Percentiles rank a stretch among this genome's conserved stretches.
Conservation (phyloP, 768 basidiomycete genomes). For the Hypsizygus marmoreus region DNA sequence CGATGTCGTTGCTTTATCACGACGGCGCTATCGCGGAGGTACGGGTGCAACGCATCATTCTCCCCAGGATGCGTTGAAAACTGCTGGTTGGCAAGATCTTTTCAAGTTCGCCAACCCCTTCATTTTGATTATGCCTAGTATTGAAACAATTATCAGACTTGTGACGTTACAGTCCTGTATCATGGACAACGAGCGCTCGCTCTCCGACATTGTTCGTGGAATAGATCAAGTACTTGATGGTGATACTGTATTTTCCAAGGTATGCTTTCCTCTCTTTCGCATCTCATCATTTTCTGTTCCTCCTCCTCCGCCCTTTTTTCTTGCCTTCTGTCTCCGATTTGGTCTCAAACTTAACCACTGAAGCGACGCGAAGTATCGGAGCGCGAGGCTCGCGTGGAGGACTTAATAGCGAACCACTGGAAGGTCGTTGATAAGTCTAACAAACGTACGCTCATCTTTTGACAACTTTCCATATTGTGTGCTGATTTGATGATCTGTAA, state of each 20-base stretch:
- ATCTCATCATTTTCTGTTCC: slow-evolving; percentile 4
- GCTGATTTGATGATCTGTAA: slow-evolving; percentile 6
- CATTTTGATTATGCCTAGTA: slow-evolving; percentile 1
- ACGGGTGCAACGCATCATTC: slow-evolving; percentile 13
- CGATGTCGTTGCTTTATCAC: slow-evolving; percentile 24
- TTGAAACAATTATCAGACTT: slow-evolving; percentile 38
- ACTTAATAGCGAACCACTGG: slow-evolving; percentile 45
- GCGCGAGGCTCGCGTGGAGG: slow-evolving; percentile 55
- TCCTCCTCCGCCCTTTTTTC: slow-evolving; percentile 8
- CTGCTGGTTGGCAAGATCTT: slow-evolving; percentile 67
- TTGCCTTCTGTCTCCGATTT: slow-evolving; percentile 10
- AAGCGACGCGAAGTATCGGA: slow-evolving; percentile 74
- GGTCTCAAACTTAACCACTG: slow-evolving; percentile 29
- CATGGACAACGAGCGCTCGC: slow-evolving; percentile 48
- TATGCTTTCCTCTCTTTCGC: slow-evolving; percentile 31
- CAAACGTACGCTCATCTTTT: slow-evolving; percentile 41
- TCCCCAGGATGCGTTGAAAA: slow-evolving; percentile 33
- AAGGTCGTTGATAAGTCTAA: slow-evolving; percentile 44
- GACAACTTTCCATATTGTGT: slow-evolving; percentile 1
- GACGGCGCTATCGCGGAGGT: slow-evolving; percentile 35
- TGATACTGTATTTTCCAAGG: slow-evolving; percentile 41
- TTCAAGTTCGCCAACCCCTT: slow-evolving; percentile 54
- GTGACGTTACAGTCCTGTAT: slow-evolving; percentile 55
- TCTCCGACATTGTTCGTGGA: slow-evolving; percentile 47
- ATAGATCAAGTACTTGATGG: slow-evolving; percentile 49